Conservation (phyloP, 148 eudicot genomes). For the Simmondsia chinensis region DNA sequence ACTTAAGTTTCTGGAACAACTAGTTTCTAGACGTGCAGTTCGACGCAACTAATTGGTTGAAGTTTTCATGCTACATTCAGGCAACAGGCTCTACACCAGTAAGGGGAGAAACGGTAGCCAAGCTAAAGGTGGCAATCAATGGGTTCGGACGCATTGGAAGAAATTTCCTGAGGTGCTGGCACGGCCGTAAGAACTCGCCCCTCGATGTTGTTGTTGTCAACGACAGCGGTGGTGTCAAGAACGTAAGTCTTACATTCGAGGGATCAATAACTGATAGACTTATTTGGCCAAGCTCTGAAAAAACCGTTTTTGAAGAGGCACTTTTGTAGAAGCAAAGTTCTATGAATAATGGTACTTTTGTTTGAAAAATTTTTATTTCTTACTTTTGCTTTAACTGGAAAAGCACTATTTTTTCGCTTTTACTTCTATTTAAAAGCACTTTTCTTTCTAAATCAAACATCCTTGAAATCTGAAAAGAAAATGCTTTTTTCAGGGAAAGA, state of each 20-base stretch:
- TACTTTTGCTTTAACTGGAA: background rate
- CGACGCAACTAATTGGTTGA: background rate
- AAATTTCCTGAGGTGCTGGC: slow-evolving; percentile 99
- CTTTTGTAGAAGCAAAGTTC: too few species aligned
- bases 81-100: slow-evolving; percentile 48
- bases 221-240: slow-evolving; percentile 98
- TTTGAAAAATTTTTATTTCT: background rate
- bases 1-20: too few species aligned
- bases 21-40: too few species aligned
- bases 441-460: too few species aligned
- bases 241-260: slow-evolving; percentile 55
- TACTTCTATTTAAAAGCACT: too few species aligned
- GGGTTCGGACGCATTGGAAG: slow-evolving; percentile 99
- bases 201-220: slow-evolving; percentile 88
- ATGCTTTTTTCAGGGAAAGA: too few species aligned
- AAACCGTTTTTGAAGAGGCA: too few species aligned
- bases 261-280: too few species aligned
- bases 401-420: too few species aligned
- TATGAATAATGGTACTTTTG: too few species aligned
- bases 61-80: slow-evolving; percentile 12
- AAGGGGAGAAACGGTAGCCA: slow-evolving; percentile 64
- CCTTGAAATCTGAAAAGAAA: too few species aligned
- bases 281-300: too few species aligned
- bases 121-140: slow-evolving; percentile 95
- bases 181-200: slow-evolving; percentile 87